Conservation (phyloP, 345 rosid genomes). For the Iberis pinnata region DNA sequence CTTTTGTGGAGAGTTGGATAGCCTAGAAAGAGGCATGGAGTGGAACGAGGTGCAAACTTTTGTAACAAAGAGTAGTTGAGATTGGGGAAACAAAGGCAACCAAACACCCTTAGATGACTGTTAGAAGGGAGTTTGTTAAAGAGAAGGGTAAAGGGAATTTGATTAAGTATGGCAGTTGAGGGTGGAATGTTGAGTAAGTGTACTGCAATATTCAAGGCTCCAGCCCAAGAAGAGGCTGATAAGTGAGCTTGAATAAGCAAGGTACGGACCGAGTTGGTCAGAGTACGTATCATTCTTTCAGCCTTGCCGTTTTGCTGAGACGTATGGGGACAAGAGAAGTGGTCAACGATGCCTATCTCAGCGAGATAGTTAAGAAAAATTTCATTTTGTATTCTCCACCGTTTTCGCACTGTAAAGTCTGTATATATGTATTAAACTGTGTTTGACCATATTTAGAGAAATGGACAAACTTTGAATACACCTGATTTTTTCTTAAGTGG, state of each 20-base stretch:
- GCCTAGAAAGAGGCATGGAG: background rate
- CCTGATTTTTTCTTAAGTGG: too few species aligned
- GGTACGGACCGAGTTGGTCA: background rate
- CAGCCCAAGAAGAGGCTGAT: background rate
- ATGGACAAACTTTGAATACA: background rate
- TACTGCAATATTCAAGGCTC: background rate
- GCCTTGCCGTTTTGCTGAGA: background rate
- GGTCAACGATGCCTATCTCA: background rate
- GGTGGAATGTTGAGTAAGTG: background rate
- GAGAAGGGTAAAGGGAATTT: background rate
- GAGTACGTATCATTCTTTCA: background rate
- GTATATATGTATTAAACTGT: background rate
- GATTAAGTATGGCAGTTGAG: fast-evolving
- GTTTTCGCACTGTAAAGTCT: background rate
- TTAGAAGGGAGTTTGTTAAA: background rate
- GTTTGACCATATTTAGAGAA: background rate
- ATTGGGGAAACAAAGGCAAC: background rate
- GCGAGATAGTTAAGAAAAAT: background rate
- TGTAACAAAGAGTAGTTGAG: background rate
- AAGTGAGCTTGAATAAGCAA: background rate
- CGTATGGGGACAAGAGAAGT: background rate
- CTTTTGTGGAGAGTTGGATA: background rate
- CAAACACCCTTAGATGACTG: background rate
- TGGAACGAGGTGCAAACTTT: background rate
- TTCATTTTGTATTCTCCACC: background rate